Conservation (phyloP, 768 basidiomycete genomes). For the Lactarius sanguifluus region DNA sequence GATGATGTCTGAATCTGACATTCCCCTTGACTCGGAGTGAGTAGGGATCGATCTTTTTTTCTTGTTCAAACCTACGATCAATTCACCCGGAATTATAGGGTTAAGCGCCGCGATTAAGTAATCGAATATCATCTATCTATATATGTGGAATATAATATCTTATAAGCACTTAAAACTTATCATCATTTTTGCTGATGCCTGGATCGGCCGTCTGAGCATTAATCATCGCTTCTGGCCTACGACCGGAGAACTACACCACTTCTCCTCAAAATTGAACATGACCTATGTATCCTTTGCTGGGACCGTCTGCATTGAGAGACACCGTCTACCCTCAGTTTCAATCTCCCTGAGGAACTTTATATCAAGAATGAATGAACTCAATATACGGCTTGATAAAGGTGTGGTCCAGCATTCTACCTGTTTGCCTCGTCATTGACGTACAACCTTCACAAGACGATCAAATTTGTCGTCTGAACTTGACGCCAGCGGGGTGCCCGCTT, state of each 20-base stretch:
- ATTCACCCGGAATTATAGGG: no score
- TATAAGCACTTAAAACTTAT: no score
- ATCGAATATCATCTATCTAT: no score
- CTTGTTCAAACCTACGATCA: no score
- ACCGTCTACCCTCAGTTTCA: conserved; percentile 88
- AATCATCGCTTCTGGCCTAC: neutral
- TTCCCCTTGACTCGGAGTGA: no score
- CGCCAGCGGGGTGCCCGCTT: conserved; percentile 83
- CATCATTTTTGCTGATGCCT: no score
- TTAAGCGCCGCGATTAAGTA: no score
- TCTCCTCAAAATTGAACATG: conserved; percentile 23
- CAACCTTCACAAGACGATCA: conserved; percentile 67
- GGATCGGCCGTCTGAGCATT: neutral
- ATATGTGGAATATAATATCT: no score
- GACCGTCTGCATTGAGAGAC: conserved; percentile 45
- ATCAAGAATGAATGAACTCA: conserved; percentile 75
- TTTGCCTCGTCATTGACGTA: conserved; percentile 12
- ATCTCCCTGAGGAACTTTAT: conserved; percentile 75
- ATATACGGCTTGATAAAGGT: conserved; percentile 93
- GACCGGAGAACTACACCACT: neutral
- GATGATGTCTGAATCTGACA: no score
- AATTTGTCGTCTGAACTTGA: conserved; percentile 84
- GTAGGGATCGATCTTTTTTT: no score
- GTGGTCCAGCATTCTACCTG: conserved; percentile 23
- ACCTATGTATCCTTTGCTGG: conserved; percentile 36